phyloP scores from a whole-genome alignment of 257 asterid genomes.

The Coffea eugenioides region DNA sequence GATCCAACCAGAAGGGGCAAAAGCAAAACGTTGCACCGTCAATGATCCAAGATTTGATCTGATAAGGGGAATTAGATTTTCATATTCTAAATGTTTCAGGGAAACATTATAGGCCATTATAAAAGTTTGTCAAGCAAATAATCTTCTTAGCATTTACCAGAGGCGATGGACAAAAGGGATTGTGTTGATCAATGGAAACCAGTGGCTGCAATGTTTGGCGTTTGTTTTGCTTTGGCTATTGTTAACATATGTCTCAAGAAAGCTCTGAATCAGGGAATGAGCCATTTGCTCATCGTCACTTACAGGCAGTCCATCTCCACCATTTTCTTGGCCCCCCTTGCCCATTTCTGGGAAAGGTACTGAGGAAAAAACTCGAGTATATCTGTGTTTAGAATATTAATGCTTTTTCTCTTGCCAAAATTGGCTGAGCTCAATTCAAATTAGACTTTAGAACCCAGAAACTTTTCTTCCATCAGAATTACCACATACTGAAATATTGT shows the following conservation, averaged over 20 bases:
- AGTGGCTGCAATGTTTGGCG: slow-evolving; percentile 42
- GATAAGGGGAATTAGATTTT: slow-evolving; percentile 4
- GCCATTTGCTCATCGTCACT: slow-evolving; percentile 34
- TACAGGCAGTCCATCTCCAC: slow-evolving; percentile 52
- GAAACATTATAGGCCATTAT: neutral
- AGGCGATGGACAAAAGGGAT: slow-evolving; percentile 7
- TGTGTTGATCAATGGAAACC: slow-evolving; percentile 40
- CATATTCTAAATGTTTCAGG: neutral
- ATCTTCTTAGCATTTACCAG: slow-evolving; percentile 1
- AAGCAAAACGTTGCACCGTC: slow-evolving; percentile 1
- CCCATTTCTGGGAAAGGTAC: slow-evolving; percentile 59
- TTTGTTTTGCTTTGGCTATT: slow-evolving; percentile 38
- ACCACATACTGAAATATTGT: neutral
- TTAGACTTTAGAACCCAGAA: neutral
- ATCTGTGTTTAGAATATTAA: neutral
- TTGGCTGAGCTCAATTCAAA: neutral
- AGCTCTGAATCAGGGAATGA: slow-evolving; percentile 49
- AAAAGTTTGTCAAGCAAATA: neutral
- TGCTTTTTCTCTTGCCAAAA: neutral
- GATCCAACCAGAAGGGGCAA: slow-evolving; percentile 10
- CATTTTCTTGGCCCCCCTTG: slow-evolving; percentile 55
- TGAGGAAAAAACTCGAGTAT: neutral
- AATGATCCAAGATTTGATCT: neutral
- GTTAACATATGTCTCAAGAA: slow-evolving; percentile 48
- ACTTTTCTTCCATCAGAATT: too few species aligned